Conservation (phyloP, 1,284 basidiomycete species). For the Austropuccinia psidii region DNA sequence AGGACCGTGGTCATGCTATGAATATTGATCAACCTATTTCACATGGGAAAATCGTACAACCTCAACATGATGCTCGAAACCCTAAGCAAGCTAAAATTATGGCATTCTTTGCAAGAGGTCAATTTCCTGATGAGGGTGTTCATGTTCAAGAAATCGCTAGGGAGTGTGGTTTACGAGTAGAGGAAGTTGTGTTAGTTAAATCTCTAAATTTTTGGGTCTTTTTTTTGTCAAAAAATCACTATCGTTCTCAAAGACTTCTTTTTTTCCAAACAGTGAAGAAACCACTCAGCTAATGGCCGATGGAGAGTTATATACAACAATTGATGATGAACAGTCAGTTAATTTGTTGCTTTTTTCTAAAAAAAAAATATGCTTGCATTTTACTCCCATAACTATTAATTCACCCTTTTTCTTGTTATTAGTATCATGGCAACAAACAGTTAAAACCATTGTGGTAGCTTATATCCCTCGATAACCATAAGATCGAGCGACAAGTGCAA, state of each 20-base stretch:
- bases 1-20: background rate
- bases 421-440: no score
- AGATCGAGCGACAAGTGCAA: no score
- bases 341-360: no score
- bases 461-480: no score
- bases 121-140: slow-evolving; percentile 40
- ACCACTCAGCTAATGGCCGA: slow-evolving; percentile 63
- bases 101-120: slow-evolving; percentile 34
- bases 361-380: no score
- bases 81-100: slow-evolving; percentile 61
- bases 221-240: no score
- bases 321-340: slow-evolving; percentile 27
- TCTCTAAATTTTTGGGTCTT: background rate
- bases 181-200: slow-evolving; percentile 47
- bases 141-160: slow-evolving; percentile 39
- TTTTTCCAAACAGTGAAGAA: slow-evolving; percentile 56
- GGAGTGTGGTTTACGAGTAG: slow-evolving; percentile 51
- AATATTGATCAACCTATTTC: background rate
- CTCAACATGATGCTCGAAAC: slow-evolving; percentile 56
- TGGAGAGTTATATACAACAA: slow-evolving; percentile 60
- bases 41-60: slow-evolving; percentile 38
- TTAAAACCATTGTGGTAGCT: no score
- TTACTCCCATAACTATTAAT: no score
- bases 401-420: no score
- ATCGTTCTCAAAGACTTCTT: no score